Evolutionary conservation across 192 early-diverging fungal genomes (phyloP), one percentile per base, ranked within the genome.

Genomic region (Allomyces macrogynus): DNA sequence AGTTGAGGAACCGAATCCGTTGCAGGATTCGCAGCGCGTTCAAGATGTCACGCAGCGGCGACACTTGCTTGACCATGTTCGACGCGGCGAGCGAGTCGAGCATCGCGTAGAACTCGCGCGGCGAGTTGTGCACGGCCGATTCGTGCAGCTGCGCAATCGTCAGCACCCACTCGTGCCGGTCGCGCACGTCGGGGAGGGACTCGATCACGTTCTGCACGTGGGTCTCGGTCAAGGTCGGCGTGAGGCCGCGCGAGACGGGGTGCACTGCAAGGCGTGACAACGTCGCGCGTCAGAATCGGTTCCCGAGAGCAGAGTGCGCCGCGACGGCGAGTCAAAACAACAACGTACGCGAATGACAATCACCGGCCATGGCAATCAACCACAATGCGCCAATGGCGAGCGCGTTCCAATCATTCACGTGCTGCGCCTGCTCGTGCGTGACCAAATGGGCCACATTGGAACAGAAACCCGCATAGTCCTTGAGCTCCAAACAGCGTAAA

Each of bases 361-460:
- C 49, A 0, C 49, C 49, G 3, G 49, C 49, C 49, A 57, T 57
- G 49, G 49, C 49, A 57, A 57, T 57, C 20, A 57, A n/a, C 49
- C 49, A 57, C 49, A 57, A n/a, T n/a, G 49, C 49, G 49, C 49
- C 49, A 5, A 57, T 57, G 1, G 49, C 49, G 3, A 57, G 49
- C 12, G 49, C 49, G 49, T 57, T 57, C 49, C 49, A 57, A n/a
- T 57, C 49, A n/a, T 57, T 57, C 16, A 57, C 49, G 12, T 57
- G 49, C 49, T 14, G 12, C 49, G 49, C 49, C 49, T 14, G 49
- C 49, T 57, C 49, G 16, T 57, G 49, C 0, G 12, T 57, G 49
- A 57, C 49, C 16, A 57, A n/a, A 57, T 57, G 49, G 49, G 49
- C 49, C 49, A 57, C 49, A n/a, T 57, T 57, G 49, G 49, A 57